phyloP scores from a whole-genome alignment of 306 rosid genomes.

The Luffa aegyptiaca region DNA sequence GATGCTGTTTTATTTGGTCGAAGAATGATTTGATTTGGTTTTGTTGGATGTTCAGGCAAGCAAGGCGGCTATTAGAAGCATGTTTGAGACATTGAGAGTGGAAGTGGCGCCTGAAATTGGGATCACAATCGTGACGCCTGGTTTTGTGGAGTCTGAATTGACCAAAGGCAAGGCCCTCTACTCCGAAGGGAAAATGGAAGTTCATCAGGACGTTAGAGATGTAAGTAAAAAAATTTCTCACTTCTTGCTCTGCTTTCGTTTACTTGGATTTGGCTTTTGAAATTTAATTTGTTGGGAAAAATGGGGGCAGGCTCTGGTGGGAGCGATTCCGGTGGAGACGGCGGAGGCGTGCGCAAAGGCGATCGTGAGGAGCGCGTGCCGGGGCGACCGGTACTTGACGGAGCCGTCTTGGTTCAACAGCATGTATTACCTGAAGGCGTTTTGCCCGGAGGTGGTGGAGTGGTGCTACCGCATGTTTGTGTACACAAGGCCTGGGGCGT shows the following conservation, averaged over 20 bases:
- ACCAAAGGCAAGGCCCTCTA: conserved; percentile 37
- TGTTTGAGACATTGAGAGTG: conserved; percentile 47
- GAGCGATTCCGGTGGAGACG: conserved; percentile 6
- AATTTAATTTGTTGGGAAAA: too few relatives aligned
- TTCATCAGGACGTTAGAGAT: conserved; percentile 47
- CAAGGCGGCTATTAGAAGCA: conserved; percentile 38
- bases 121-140: conserved; percentile 51
- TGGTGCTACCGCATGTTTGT: conserved; percentile 1
- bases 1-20: too few relatives aligned
- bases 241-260: background rate
- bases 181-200: conserved; percentile 17
- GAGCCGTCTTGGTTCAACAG: conserved; percentile 29
- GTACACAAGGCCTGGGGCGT: background rate
- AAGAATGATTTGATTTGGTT: background rate
- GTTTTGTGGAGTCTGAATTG: conserved; percentile 34
- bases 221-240: conserved; percentile 18
- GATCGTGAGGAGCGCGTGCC: conserved; percentile 20
- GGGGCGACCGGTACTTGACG: conserved; percentile 27
- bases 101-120: conserved; percentile 42
- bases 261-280: background rate
- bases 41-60: conserved; percentile 37
- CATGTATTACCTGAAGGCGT: conserved; percentile 16
- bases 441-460: conserved; percentile 28
- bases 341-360: conserved; percentile 18
- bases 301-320: conserved; percentile 16